Base-by-base conservation (phyloP, 2,329 filamentous ascomycete species). In the Stagonosporopsis vannaccii region DNA sequence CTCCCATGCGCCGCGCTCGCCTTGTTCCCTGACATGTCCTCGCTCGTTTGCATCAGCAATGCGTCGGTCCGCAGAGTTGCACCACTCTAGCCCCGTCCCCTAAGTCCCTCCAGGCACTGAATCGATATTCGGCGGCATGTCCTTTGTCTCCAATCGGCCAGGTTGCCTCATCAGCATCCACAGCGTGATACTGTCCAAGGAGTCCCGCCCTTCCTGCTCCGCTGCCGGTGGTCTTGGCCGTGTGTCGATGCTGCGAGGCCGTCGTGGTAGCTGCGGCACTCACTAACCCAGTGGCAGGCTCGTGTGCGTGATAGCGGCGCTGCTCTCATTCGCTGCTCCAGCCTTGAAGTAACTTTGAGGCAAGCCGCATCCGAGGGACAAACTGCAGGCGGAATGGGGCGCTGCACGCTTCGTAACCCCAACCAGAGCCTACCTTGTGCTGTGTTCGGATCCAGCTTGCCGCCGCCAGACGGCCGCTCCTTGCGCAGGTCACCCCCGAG, bases 21-120 rank as follows among this genome's bases (percentile, higher is more conserved):
- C 40, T 13, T 17, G 30, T 49, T 45, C 42, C 44, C 32, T 46
- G 33, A 41, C 37, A 41, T 35, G 45, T 15, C 25, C 40, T 61
- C 40, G 41, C 37, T 58, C 52, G 57, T 65, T 55, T 61, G 62
- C 60, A 56, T 60, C 41, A 32, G 45, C 54, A 56, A 53, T 58
- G 62, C 61, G 44, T 58, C 60, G 54, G 49, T 51, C 49, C 54
- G 58, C 58, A 62, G 50, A 61, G 53, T 59, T 58, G 54, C 61
- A 58, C 59, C 54, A 57, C 60, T 54, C 48, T 53, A 56, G 58
- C 37, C 56, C 22, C 25, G 12, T 39, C 30, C 28, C 48, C 43
- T 25, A 43, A 48, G 40, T 19, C 49, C 35, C 20, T 33, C 19
- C 37, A 42, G 41, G 47, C 47, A 36, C 35, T 37, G 28, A 44